A percentile compares a stretch with the other conserved stretches of the same genome.
phyloP scores from a whole-genome alignment of 23 red algal genomes.

The Chondrus crispus region DNA sequence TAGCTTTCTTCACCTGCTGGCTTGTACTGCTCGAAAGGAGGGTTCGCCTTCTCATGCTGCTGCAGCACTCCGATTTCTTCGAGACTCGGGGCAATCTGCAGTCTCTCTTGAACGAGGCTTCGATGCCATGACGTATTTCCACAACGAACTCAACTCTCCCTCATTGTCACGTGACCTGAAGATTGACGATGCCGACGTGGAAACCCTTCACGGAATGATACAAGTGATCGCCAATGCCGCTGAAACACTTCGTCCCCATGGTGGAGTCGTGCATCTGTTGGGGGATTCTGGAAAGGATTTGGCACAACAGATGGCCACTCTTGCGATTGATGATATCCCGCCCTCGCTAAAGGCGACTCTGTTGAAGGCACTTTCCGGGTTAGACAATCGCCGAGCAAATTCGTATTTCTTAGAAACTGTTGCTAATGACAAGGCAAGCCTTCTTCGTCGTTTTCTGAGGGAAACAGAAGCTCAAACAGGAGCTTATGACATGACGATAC shows the following conservation, averaged over 20 bases:
- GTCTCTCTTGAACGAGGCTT: constrained; percentile 45
- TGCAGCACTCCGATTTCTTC: constrained; percentile 47
- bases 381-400: background rate
- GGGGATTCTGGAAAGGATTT: constrained; percentile 55
- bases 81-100: constrained; percentile 50
- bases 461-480: constrained; percentile 35
- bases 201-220: constrained; percentile 22
- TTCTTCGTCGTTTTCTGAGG: constrained; percentile 27
- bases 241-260: constrained; percentile 35
- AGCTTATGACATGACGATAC: constrained; percentile 15
- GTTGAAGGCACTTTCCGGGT: background rate
- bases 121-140: constrained; percentile 36
- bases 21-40: constrained; percentile 7
- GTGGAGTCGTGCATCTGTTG: constrained; percentile 24
- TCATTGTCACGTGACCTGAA: background rate
- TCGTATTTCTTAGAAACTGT: constrained; percentile 31
- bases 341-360: constrained; percentile 5
- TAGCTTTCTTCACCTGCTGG: constrained; percentile 37
- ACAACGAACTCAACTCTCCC: background rate
- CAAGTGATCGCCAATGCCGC: constrained; percentile 47
- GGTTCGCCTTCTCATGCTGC: constrained; percentile 51
- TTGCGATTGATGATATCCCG: constrained; percentile 45
- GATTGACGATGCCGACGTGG: constrained; percentile 29
- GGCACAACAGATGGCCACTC: constrained; percentile 12
- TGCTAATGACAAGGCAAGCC: constrained; percentile 33